Conservation (phyloP, 2,329 filamentous ascomycete genomes). For the Aspergillus aculeatinus region DNA sequence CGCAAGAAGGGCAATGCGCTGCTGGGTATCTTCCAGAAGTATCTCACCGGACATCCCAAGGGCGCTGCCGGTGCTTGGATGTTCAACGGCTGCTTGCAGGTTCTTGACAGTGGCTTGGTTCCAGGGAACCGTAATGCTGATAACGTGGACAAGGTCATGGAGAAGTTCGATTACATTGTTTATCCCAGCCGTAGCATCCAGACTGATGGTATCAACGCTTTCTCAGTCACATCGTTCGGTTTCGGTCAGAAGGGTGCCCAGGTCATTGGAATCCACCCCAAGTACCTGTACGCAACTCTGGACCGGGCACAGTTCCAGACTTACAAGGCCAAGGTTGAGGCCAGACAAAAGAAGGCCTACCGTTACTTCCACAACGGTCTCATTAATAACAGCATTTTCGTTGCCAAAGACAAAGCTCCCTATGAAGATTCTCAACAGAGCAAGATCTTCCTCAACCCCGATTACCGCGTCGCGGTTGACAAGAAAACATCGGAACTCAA, state of each 20-base stretch:
- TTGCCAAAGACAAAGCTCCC: constrained; percentile 87
- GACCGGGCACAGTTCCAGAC: constrained; percentile 77
- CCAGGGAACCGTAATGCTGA: constrained; percentile 98
- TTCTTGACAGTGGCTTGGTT: constrained; percentile 89
- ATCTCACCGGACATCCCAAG: constrained; percentile 97
- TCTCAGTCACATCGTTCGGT: constrained; percentile 97
- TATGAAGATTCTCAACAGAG: constrained; percentile 86
- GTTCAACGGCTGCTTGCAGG: constrained; percentile 97
- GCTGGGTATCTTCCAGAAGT: constrained; percentile 98
- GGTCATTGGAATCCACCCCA: constrained; percentile 93
- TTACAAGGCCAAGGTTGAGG: constrained; percentile 85
- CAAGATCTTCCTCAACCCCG: constrained; percentile 89
- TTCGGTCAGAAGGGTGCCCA: constrained; percentile 99
- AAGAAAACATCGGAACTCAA: constrained; percentile 80
- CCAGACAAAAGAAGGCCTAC: constrained; percentile 97
- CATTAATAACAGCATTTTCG: constrained; percentile 97
- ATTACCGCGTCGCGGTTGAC: constrained; percentile 79
- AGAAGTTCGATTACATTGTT: constrained; percentile 96
- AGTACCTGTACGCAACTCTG: constrained; percentile 92
- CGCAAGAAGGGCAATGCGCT: constrained; percentile 95
- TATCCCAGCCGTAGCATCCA: constrained; percentile 95
- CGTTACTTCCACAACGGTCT: constrained; percentile 97
- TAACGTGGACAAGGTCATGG: constrained; percentile 94
- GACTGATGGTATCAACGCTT: constrained; percentile 97
- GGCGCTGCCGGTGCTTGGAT: constrained; percentile 99